Conservation (phyloP, 164 flowering plant genomes). For the Magnolia sinica region DNA sequence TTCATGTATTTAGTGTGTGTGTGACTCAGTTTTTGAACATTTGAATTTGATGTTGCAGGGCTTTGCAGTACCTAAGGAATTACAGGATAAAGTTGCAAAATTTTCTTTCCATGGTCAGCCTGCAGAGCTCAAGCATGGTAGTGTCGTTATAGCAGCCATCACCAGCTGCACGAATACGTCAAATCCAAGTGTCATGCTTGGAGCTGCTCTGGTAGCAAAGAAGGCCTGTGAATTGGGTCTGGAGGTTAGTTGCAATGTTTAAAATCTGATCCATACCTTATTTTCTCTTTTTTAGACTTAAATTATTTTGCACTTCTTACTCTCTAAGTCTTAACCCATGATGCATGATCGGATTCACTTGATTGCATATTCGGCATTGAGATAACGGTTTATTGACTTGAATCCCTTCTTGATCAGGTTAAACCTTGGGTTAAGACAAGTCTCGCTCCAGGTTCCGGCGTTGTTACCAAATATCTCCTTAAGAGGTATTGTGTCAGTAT, state of each 20-base stretch:
- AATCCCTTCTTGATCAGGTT: constrained; percentile 39
- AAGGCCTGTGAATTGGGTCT: constrained; percentile 83
- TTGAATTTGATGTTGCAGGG: constrained; percentile 44
- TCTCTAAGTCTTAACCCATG: not conserved
- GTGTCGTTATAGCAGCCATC: constrained; percentile 88
- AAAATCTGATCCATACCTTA: not conserved
- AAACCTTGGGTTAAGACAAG: constrained; percentile 91
- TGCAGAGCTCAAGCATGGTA: constrained; percentile 79
- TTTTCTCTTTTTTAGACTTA: not conserved
- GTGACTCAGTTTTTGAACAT: not conserved
- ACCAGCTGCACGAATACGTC: constrained; percentile 94
- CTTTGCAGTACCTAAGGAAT: constrained; percentile 72
- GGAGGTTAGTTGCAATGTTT: constrained; percentile 44
- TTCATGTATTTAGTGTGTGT: not conserved
- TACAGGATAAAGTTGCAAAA: constrained; percentile 64
- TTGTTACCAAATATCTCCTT: constrained; percentile 80
- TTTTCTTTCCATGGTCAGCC: constrained; percentile 64
- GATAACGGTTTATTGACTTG: not conserved
- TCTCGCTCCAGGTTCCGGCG: constrained; percentile 91
- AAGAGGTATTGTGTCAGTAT: constrained; percentile 42
- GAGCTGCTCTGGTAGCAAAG: constrained; percentile 87
- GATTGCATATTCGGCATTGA: not conserved
- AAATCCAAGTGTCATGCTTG: constrained; percentile 92
- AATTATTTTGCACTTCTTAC: not conserved
- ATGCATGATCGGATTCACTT: no score